Percentiles rank a stretch among this genome's conserved stretches.
These are phyloP conservation scores for Pugionium dolabratum DNA, from an alignment of 345 rosid genomes.

Conservation along the genomic window DNA sequence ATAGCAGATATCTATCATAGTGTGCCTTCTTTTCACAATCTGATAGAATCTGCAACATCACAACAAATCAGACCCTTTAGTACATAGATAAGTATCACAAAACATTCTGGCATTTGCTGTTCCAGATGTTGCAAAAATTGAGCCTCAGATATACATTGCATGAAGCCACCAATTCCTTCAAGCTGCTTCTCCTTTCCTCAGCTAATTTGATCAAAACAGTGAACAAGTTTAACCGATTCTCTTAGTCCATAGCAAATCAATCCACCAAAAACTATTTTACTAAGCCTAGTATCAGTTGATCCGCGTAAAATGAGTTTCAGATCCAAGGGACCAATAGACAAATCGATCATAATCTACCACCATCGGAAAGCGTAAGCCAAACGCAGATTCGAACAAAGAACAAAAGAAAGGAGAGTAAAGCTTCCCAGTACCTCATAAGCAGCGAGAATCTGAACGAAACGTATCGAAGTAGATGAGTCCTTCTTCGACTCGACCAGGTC, in stretches of 20 bases:
- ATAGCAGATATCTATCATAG: slow-evolving; percentile 64
- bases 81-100: slow-evolving; percentile 8
- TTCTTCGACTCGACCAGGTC: slow-evolving; percentile 57
- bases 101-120: background rate
- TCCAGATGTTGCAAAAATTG: background rate
- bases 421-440: slow-evolving; percentile 72
- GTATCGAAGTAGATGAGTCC: slow-evolving; percentile 52
- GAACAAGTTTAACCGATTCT: background rate
- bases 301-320: too few relatives aligned
- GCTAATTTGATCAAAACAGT: too few relatives aligned
- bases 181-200: too few relatives aligned
- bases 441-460: slow-evolving; percentile 83
- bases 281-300: too few relatives aligned
- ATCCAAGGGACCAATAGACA: too few relatives aligned
- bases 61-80: slow-evolving; percentile 20
- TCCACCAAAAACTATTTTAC: background rate
- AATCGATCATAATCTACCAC: background rate
- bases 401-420: background rate
- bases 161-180: background rate
- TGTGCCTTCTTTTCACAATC: slow-evolving; percentile 63
- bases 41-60: slow-evolving; percentile 81
- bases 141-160: background rate
- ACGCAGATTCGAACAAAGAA: background rate
- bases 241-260: background rate
- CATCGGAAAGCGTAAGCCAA: background rate